A percentile compares a stretch with the other conserved stretches of the same genome.
These are phyloP conservation scores for Pogostemon cablin DNA, from an alignment of 257 asterid genomes.

Conservation along the genomic window DNA sequence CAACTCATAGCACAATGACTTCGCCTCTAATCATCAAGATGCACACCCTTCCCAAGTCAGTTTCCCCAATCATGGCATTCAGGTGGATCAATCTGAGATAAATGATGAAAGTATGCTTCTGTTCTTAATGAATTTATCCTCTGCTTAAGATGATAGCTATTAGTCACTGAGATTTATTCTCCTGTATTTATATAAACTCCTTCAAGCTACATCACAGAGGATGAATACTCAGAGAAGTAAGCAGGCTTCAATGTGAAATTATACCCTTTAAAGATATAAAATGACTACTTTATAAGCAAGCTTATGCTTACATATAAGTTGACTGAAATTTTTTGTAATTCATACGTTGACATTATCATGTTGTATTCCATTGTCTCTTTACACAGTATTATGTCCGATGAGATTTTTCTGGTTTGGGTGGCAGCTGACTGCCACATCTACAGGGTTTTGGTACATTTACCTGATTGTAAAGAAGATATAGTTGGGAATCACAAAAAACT, in stretches of 20 bases:
- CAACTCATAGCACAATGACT: slow-evolving; percentile 42
- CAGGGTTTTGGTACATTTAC: slow-evolving; percentile 40
- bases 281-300: slow-evolving; percentile 21
- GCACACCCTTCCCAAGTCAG: slow-evolving; percentile 41
- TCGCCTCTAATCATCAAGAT: slow-evolving; percentile 39
- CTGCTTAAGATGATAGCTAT: slow-evolving; percentile 29
- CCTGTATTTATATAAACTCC: slow-evolving; percentile 51
- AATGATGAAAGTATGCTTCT: slow-evolving; percentile 56
- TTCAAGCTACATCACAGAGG: slow-evolving; percentile 45
- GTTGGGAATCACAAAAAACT: slow-evolving; percentile 39
- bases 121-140: slow-evolving; percentile 29
- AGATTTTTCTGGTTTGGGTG: slow-evolving; percentile 12
- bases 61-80: slow-evolving; percentile 35
- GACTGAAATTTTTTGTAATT: slow-evolving; percentile 20
- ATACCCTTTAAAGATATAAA: slow-evolving; percentile 21
- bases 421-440: slow-evolving; percentile 34
- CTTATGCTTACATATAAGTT: slow-evolving; percentile 15
- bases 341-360: background rate
- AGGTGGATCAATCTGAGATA: slow-evolving; percentile 40
- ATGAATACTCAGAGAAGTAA: slow-evolving; percentile 55
- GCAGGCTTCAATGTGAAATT: slow-evolving; percentile 35
- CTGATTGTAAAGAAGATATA: slow-evolving; percentile 39
- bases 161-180: slow-evolving; percentile 24
- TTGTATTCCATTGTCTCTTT: slow-evolving; percentile 32
- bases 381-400: slow-evolving; percentile 10